phyloP scores from a whole-genome alignment of 2,329 filamentous ascomycete genomes.

The Cytospora leucostoma region DNA sequence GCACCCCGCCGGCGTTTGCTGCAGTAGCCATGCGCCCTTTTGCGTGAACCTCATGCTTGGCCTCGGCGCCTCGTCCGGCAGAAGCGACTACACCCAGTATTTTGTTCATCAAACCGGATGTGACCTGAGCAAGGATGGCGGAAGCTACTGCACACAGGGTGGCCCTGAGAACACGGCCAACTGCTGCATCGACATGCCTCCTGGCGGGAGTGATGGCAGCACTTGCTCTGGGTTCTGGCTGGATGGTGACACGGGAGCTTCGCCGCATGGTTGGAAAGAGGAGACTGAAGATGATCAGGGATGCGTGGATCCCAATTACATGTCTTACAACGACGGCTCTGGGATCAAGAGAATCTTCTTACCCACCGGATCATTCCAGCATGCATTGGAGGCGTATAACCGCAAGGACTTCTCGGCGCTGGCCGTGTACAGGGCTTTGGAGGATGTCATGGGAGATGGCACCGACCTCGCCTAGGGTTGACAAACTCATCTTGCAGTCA shows the following conservation, averaged over 20 bases:
- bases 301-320: not conserved
- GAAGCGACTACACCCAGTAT: not conserved
- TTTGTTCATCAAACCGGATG: not conserved
- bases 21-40: not conserved
- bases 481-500: not conserved
- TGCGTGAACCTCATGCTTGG: slow-evolving; percentile 1
- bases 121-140: not conserved
- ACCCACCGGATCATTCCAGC: not conserved
- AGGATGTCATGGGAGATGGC: not conserved
- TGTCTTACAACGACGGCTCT: slow-evolving; percentile 4
- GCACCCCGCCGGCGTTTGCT: not conserved
- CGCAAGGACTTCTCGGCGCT: not conserved
- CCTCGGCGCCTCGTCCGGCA: not conserved
- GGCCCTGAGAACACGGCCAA: not conserved
- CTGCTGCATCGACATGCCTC: not conserved
- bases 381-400: not conserved
- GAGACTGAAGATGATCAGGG: not conserved
- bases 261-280: not conserved
- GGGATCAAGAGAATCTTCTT: not conserved
- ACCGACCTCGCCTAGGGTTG: not conserved
- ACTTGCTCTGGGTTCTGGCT: slow-evolving; percentile 2
- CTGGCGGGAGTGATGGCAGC: not conserved
- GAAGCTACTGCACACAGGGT: slow-evolving; percentile 3
- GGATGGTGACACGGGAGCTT: not conserved
- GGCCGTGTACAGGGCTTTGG: not conserved